Base-by-base conservation (phyloP, 1,284 basidiomycete species). In the Vanrija sp. region DNA sequence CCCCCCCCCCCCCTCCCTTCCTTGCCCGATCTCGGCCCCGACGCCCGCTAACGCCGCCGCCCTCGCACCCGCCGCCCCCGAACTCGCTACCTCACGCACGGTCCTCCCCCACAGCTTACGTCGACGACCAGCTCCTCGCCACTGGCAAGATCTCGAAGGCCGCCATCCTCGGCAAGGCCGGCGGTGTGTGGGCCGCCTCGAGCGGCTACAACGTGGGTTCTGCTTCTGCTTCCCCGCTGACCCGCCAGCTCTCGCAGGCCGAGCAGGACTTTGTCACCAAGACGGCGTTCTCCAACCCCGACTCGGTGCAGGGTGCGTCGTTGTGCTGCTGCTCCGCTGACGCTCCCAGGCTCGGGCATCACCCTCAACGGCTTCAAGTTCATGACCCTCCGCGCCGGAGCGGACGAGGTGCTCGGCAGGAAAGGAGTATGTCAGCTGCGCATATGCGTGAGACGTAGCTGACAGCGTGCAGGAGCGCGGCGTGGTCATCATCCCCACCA, bases 161-260 rank as follows among this genome's bases (percentile, higher is more conserved):
- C 42, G 91, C 91, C 43, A 96, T 97, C 76, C 63, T 97, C 51
- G 93, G 92, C 42, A 83, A 82, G 62, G 79, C 85, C 66, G 91
- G 92, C 49, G 92, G 94, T 58, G 82, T 94, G 25, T 97, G 94
- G 94, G 93, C 91, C 19, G 67, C 82, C 6, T 85, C 85, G 15
- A 14, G 82, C 9, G 88, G 85, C n/a, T 93, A 87, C 78, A 82
- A 73, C 29, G 91, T 95, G 73, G 74, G 86, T 76, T 46, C 28
- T n/a, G n/a, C 18, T 7, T 5, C 15, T 9, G 16, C 21, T 21
- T n/a, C 9, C 29, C 6, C 9, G 26, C 40, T 38, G 12, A 16
- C 55, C 21, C 10, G 28, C 28, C 66, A 95, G 93, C 80, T 95
- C 54, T 80, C 85, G 0, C 42, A 82, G 26, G 82, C 83, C 3